Conservation (phyloP, 2,329 filamentous ascomycete genomes). For the Diaporthe ampelina region DNA sequence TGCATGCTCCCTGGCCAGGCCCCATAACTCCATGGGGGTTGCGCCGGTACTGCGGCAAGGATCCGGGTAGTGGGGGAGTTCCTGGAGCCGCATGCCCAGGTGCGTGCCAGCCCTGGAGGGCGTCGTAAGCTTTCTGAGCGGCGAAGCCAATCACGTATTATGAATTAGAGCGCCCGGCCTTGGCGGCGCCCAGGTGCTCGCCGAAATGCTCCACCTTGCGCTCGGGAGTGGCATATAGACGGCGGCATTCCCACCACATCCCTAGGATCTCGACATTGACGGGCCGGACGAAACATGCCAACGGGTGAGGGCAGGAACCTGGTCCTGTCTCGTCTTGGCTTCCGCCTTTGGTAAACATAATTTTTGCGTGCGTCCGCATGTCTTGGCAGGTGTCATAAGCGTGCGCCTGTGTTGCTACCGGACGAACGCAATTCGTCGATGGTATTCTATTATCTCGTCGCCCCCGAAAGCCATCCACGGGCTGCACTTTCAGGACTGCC, state of each 20-base stretch:
- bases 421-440: constrained; percentile 6
- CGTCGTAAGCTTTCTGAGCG: constrained; percentile 33
- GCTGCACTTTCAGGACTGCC: not conserved
- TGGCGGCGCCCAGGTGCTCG: constrained; percentile 12
- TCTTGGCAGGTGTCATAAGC: constrained; percentile 25
- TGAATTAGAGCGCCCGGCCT: constrained; percentile 47
- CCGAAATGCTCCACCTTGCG: not conserved
- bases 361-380: constrained; percentile 15
- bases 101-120: constrained; percentile 8
- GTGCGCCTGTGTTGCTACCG: not conserved
- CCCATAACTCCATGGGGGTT: not conserved
- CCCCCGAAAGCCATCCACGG: not conserved
- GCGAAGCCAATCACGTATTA: constrained; percentile 22
- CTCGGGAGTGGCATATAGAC: constrained; percentile 6
- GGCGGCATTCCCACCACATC: constrained; percentile 8
- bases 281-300: not conserved
- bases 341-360: not conserved
- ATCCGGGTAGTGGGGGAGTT: constrained; percentile 29
- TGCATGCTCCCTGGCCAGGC: not conserved
- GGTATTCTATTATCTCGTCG: constrained; percentile 11
- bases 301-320: not conserved
- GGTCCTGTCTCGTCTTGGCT: constrained; percentile 25
- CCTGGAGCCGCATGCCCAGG: constrained; percentile 16
- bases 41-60: not conserved
- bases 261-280: not conserved